Base-by-base conservation (phyloP, 768 basidiomycete species). In the Calocybe indica region DNA sequence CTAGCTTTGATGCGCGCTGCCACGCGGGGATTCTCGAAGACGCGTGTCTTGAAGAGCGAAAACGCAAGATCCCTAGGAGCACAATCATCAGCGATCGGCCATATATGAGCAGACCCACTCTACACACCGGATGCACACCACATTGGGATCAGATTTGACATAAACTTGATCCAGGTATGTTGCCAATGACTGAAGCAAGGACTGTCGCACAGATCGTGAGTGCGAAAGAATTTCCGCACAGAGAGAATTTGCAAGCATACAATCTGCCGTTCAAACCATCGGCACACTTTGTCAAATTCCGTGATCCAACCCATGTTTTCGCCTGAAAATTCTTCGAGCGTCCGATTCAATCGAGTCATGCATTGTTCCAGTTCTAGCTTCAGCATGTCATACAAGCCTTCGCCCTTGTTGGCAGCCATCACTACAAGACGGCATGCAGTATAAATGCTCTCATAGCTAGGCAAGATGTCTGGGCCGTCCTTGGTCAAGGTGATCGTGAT, bases 141-240 rank as follows among this genome's bases (percentile, higher is more conserved):
- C 69, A 47, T 9, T 66, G 28, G 67, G 63, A 31, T 72, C 62
- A 36, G 67, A 65, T 0, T 61, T 56, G 7, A 88, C 71, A 53
- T 82, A 89, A 0, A 73, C 71, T 57, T 85, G 79, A 58, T 92
- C 88, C 43, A 92, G 63, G 59, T 83, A 85, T 2, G 86, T 77
- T 44, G 90, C 63, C 22, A 90, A 63, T 0, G 83, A 83, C 51
- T 75, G 65, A 2, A 90, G 58, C 13, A 88, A 63, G 4, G 66
- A 62, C 85, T 88, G 52, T 15, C 13, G 33, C 14, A 13, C 44
- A 30, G 45, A 22, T 22, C 22, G 10, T 33, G 5, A 30, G 12
- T 12, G 41, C 15, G 44, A 36, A 37, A 13, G 32, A 15, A 8
- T 35, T 33, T 29, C 45, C 30, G 44, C 2, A 3, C 8, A 30